These are phyloP conservation scores for Teratosphaeria viscida DNA, from an alignment of 2,329 filamentous ascomycete species.

Conservation along the genomic window DNA sequence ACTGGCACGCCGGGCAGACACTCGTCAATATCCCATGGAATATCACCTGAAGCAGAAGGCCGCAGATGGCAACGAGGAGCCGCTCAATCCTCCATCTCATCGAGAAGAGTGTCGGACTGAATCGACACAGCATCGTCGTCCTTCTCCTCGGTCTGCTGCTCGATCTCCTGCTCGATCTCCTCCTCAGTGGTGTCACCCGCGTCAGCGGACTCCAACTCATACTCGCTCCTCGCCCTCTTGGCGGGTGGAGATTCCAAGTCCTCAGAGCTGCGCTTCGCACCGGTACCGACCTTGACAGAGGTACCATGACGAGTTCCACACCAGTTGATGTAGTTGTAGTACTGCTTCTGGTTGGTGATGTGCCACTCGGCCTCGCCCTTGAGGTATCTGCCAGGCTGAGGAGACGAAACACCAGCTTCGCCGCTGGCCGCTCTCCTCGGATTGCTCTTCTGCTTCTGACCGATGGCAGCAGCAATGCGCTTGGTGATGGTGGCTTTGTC, in stretches of 20 bases:
- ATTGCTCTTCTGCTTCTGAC: constrained; percentile 20
- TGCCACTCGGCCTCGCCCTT: constrained; percentile 8
- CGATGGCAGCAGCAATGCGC: constrained; percentile 25
- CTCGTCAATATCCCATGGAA: not conserved
- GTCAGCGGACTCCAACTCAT: not conserved
- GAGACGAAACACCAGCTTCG: not conserved
- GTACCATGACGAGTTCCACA: not conserved
- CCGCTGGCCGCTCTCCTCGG: not conserved
- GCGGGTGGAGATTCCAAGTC: not conserved
- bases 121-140: not conserved
- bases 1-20: too few species aligned
- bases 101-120: not conserved
- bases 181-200: not conserved
- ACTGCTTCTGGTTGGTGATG: constrained; percentile 9
- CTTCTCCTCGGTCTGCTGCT: not conserved
- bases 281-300: not conserved
- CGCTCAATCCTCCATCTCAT: not conserved
- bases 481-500: constrained; percentile 28
- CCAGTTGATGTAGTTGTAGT: constrained; percentile 10
- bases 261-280: not conserved
- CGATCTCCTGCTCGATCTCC: not conserved
- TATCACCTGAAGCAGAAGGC: not conserved
- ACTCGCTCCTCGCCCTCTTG: not conserved
- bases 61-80: not conserved
- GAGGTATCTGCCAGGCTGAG: not conserved